A percentile compares a stretch with the other conserved stretches of the same genome.
These are phyloP conservation scores for Suhomyces atakaporum DNA, from an alignment of 1,139 yeast species.

Conservation along the genomic window DNA sequence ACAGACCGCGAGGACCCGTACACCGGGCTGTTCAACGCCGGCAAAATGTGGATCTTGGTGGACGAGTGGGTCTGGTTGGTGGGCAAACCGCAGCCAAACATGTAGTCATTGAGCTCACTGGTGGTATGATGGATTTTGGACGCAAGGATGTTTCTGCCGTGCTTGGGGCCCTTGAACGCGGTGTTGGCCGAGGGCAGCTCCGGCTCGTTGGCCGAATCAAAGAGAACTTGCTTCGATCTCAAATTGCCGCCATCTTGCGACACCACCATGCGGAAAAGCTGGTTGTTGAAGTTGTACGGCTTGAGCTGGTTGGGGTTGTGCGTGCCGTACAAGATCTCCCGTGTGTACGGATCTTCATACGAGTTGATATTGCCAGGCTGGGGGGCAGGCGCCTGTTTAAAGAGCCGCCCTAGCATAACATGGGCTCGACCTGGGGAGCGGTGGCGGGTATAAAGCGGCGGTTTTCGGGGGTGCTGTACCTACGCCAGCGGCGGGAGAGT, in stretches of 20 bases:
- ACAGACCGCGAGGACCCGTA: constrained; percentile 38
- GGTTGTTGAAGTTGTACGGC: constrained; percentile 35
- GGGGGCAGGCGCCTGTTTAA: constrained; percentile 14
- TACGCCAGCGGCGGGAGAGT: no score
- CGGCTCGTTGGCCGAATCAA: constrained; percentile 42
- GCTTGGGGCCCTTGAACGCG: constrained; percentile 9
- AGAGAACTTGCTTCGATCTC: constrained; percentile 49
- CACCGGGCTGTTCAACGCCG: constrained; percentile 36
- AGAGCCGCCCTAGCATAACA: constrained; percentile 22
- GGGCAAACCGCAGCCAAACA: constrained; percentile 61
- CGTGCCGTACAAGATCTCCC: constrained; percentile 48
- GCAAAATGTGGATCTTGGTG: constrained; percentile 52
- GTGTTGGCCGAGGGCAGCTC: constrained; percentile 5
- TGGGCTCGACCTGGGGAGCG: no score
- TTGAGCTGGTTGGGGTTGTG: constrained; percentile 30
- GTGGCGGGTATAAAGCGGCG: no score
- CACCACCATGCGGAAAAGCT: constrained; percentile 45
- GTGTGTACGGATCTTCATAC: constrained; percentile 45
- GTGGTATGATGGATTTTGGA: constrained; percentile 41
- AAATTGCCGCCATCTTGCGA: constrained; percentile 57
- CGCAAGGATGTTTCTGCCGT: constrained; percentile 18
- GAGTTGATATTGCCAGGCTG: constrained; percentile 20
- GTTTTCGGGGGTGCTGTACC: no score
- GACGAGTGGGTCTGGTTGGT: constrained; percentile 46
- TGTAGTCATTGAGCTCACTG: constrained; percentile 50